Conservation (phyloP, 306 rosid species). For the Pyrus bretschneideri region DNA sequence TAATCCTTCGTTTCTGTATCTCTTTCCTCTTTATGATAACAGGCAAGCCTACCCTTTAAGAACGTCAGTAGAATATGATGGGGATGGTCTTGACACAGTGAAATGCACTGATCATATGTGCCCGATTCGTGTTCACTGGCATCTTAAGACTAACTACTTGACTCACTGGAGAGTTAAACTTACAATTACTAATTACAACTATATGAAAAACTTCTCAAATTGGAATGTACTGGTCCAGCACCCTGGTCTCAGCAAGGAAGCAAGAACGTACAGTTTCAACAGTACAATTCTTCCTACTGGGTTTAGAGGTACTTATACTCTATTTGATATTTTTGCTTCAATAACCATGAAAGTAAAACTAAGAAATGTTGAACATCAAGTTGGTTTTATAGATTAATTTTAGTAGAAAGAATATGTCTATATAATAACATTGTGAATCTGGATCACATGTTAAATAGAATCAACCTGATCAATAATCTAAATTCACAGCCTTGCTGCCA, state of each 20-base stretch:
- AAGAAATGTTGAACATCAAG: not conserved
- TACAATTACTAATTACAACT: conserved; percentile 63
- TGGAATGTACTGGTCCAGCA: conserved; percentile 78
- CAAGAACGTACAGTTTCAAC: conserved; percentile 59
- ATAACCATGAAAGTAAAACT: not conserved
- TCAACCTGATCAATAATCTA: not conserved
- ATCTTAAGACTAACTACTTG: conserved; percentile 57
- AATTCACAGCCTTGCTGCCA: not conserved
- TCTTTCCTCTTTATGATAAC: conserved; percentile 10
- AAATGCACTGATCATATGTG: conserved; percentile 75
- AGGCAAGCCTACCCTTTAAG: conserved; percentile 21
- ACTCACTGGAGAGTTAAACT: conserved; percentile 74
- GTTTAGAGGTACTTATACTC: conserved; percentile 39
- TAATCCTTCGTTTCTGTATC: not conserved
- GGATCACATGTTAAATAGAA: too few species aligned
- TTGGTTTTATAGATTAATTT: not conserved
- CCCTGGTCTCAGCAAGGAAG: conserved; percentile 44
- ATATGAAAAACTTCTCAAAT: conserved; percentile 46
- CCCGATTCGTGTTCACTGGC: conserved; percentile 79
- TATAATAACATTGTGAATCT: too few species aligned
- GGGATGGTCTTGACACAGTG: conserved; percentile 5
- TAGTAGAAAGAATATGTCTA: not conserved
- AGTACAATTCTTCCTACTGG: conserved; percentile 48
- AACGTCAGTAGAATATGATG: not conserved
- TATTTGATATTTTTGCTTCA: not conserved